Evolutionary conservation across 2,329 filamentous ascomycete species (phyloP).

Genomic region (Cordyceps tenuipes): DNA sequence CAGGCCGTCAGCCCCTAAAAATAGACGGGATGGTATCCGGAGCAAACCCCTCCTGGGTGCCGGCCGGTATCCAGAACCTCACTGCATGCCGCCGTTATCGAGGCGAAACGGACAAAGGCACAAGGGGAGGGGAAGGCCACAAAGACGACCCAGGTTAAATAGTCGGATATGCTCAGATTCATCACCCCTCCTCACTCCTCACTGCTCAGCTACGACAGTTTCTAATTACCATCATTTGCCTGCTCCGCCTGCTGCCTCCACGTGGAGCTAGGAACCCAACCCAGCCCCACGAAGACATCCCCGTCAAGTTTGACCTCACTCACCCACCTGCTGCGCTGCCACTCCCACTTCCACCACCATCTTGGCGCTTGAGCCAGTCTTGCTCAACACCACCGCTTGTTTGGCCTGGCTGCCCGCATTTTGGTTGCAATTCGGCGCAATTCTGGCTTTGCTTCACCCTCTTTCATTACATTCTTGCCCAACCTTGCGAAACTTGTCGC

Average conservation of each 20-base stretch:
- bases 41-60: background rate
- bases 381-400: background rate
- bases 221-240: background rate
- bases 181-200: background rate
- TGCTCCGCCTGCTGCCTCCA: background rate
- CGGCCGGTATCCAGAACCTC: background rate
- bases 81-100: background rate
- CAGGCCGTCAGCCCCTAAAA: slow-evolving; percentile 1
- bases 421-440: background rate
- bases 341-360: background rate
- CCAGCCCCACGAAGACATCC: slow-evolving; percentile 5
- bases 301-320: background rate
- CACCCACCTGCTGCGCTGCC: background rate
- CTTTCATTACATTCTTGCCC: background rate
- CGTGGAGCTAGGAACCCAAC: background rate
- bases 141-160: background rate
- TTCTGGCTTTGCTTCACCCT: background rate
- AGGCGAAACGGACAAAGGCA: background rate
- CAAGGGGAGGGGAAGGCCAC: background rate
- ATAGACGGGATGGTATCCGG: background rate
- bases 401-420: background rate
- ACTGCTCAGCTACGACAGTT: background rate
- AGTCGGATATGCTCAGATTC: background rate
- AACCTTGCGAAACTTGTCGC: background rate
- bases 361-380: background rate